Percentiles rank a stretch among this genome's conserved stretches.
phyloP scores from a whole-genome alignment of 768 basidiomycete genomes.

The Cantharellus anzutake region DNA sequence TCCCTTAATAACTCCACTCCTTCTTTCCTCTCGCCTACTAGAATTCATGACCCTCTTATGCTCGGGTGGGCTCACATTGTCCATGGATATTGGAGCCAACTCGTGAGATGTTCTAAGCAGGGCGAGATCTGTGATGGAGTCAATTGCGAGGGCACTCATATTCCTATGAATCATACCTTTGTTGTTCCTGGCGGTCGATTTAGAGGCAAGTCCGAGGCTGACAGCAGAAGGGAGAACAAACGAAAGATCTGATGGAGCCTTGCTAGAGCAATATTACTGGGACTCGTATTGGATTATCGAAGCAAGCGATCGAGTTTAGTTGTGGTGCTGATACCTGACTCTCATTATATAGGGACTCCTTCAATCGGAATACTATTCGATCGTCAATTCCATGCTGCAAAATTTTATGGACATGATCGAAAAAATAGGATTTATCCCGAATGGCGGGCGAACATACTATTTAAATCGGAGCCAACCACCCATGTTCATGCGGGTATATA shows the following conservation, averaged over 20 bases:
- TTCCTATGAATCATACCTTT: conserved; percentile 81
- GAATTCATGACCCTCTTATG: conserved; percentile 44
- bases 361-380: conserved; percentile 49
- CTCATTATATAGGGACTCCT: conserved; percentile 50
- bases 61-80: conserved; percentile 63
- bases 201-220: too few species aligned
- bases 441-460: conserved; percentile 86
- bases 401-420: conserved; percentile 94
- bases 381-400: conserved; percentile 59
- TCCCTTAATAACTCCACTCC: conserved; percentile 33
- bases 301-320: neutral
- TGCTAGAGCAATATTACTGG: conserved; percentile 26
- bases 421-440: conserved; percentile 76
- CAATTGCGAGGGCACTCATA: conserved; percentile 66
- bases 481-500: conserved; percentile 51
- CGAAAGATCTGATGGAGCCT: too few species aligned
- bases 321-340: neutral
- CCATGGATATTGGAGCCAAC: conserved; percentile 65
- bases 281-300: conserved; percentile 61
- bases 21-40: conserved; percentile 37
- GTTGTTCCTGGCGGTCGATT: conserved; percentile 80
- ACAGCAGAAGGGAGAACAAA: conserved; percentile 51
- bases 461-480: conserved; percentile 83
- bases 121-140: conserved; percentile 40
- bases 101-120: conserved; percentile 61